phyloP scores from a whole-genome alignment of 805 yeast genomes.

The Yarrowia sp. region DNA sequence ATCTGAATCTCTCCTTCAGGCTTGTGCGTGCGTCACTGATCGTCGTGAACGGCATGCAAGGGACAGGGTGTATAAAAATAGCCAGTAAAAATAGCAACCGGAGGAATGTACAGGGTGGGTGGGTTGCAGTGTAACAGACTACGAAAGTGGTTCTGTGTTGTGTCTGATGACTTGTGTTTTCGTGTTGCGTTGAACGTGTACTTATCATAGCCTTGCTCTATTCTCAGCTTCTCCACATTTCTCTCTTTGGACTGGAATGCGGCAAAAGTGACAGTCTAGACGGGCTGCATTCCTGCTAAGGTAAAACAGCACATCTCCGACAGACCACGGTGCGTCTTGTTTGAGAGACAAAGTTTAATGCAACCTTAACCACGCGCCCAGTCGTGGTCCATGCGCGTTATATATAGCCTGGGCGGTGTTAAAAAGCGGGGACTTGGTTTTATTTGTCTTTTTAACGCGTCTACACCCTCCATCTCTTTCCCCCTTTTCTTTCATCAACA shows the following conservation, averaged over 20 bases:
- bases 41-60: background rate
- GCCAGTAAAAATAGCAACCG: background rate
- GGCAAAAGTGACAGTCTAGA: background rate
- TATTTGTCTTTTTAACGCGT: background rate
- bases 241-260: background rate
- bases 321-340: background rate
- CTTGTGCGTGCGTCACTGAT: slow-evolving; percentile 12
- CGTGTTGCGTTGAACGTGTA: too few species aligned
- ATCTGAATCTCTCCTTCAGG: background rate
- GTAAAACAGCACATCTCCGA: slow-evolving; percentile 11
- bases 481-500: too few species aligned
- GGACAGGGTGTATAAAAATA: background rate
- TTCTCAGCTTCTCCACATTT: too few species aligned
- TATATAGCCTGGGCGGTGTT: background rate
- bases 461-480: background rate
- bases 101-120: background rate
- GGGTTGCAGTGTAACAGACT: too few species aligned
- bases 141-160: too few species aligned
- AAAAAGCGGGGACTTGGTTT: background rate
- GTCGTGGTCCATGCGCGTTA: background rate
- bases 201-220: too few species aligned
- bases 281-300: slow-evolving; percentile 12
- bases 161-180: too few species aligned
- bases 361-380: slow-evolving; percentile 1
- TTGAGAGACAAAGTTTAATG: slow-evolving; percentile 3